Evolutionary conservation across 225 moss, liverwort and hornwort species (phyloP).

Genomic region (Physcomitrellopsis africana): DNA sequence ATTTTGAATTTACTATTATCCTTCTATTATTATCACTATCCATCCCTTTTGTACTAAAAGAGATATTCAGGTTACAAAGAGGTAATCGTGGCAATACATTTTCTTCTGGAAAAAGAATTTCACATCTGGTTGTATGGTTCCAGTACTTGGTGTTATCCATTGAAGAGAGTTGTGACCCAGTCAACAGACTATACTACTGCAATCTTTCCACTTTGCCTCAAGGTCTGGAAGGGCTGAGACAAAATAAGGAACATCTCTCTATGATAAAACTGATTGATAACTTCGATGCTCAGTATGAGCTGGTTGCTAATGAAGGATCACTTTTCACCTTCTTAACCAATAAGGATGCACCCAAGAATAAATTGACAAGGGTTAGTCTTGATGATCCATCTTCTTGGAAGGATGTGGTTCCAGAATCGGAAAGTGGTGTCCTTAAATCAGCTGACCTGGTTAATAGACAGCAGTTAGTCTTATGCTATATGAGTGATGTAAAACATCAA

Average conservation of each 20-base stretch:
- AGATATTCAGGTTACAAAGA: neutral
- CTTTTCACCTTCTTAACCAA: slow-evolving; percentile 69
- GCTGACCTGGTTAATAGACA: slow-evolving; percentile 57
- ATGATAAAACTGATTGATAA: slow-evolving; percentile 65
- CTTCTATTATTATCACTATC: too few species aligned
- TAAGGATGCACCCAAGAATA: slow-evolving; percentile 64
- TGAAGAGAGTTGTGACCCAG: slow-evolving; percentile 72
- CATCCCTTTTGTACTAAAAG: neutral
- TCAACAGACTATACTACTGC: slow-evolving; percentile 65
- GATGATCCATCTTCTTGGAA: slow-evolving; percentile 53
- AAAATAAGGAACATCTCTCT: slow-evolving; percentile 47
- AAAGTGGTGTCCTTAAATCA: slow-evolving; percentile 57
- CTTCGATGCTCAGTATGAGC: slow-evolving; percentile 62
- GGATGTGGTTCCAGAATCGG: slow-evolving; percentile 64
- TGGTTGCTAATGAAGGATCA: slow-evolving; percentile 66
- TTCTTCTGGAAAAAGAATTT: neutral
- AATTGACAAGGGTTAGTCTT: slow-evolving; percentile 63
- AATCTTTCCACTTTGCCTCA: slow-evolving; percentile 52
- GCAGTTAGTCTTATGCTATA: slow-evolving; percentile 62
- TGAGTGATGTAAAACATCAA: slow-evolving; percentile 70
- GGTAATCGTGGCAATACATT: neutral
- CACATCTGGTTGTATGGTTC: slow-evolving; percentile 6
- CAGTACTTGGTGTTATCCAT: slow-evolving; percentile 66
- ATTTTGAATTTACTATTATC: too few species aligned
- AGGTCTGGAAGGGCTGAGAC: slow-evolving; percentile 58